Conservation (phyloP, 202 grass and related monocot species). For the Carex arenaria region DNA sequence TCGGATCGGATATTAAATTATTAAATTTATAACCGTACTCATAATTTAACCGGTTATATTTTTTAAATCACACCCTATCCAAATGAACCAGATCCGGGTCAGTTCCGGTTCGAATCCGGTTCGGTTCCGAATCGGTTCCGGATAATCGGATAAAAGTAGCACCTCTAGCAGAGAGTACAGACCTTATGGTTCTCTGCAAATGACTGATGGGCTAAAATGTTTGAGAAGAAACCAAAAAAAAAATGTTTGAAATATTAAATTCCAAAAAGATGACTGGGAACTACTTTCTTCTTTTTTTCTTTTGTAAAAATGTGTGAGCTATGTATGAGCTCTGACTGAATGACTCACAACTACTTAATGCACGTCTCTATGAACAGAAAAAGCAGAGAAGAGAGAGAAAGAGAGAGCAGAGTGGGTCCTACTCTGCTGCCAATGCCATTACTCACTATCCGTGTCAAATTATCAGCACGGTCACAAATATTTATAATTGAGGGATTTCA, state of each 20-base stretch:
- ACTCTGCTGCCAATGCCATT: not conserved
- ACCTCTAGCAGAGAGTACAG: too few species aligned
- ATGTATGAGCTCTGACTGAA: not conserved
- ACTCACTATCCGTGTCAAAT: not conserved
- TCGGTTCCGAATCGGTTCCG: too few species aligned
- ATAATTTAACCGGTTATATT: too few species aligned
- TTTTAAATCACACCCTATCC: too few species aligned
- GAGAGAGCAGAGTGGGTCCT: not conserved
- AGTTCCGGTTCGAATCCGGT: too few species aligned
- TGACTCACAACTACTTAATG: not conserved
- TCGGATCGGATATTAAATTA: too few species aligned
- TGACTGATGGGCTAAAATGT: not conserved
- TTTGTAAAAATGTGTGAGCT: not conserved
- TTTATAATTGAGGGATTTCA: too few species aligned
- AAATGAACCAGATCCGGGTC: too few species aligned
- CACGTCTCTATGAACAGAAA: not conserved
- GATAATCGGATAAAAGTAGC: too few species aligned
- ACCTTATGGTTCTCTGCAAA: not conserved
- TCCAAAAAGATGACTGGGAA: not conserved
- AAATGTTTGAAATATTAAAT: not conserved
- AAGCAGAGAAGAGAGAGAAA: not conserved
- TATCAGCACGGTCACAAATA: too few species aligned
- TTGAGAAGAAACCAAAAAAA: too few species aligned
- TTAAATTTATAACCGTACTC: too few species aligned
- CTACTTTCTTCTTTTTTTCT: not conserved